Evolutionary conservation across 148 eudicot genomes (phyloP).

Genomic region (Fagopyrum homotropicum): DNA sequence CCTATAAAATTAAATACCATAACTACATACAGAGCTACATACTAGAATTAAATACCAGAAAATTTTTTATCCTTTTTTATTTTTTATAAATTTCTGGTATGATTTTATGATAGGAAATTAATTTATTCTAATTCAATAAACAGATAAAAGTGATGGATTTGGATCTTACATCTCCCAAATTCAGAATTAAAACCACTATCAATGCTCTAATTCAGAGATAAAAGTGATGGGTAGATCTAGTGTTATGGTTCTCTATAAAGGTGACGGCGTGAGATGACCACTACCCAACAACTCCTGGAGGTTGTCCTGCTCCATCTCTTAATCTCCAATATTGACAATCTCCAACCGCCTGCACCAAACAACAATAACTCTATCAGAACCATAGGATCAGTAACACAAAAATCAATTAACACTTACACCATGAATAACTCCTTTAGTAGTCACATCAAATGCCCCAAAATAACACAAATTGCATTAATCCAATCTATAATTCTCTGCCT

Average conservation of each 20-base stretch:
- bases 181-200: conserved; percentile 39
- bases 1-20: too few species aligned
- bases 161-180: conserved; percentile 50
- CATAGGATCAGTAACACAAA: too few species aligned
- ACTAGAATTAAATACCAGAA: too few species aligned
- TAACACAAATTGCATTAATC: conserved; percentile 78
- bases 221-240: conserved; percentile 99
- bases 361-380: too few species aligned
- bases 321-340: too few species aligned
- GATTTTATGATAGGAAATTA: too few species aligned
- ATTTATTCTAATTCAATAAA: background rate
- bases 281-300: conserved; percentile 98
- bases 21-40: too few species aligned
- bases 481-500: conserved; percentile 93
- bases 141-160: background rate
- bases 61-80: too few species aligned
- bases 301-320: conserved; percentile 86
- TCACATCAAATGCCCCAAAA: conserved; percentile 96
- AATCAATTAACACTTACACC: conserved; percentile 39
- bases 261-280: conserved; percentile 99
- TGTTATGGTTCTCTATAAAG: conserved; percentile 96
- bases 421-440: conserved; percentile 97
- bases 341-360: too few species aligned
- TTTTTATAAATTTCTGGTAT: too few species aligned
- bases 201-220: conserved; percentile 67